These are phyloP conservation scores for Trametes gibbosa DNA, from an alignment of 768 basidiomycete genomes.

Conservation along the genomic window DNA sequence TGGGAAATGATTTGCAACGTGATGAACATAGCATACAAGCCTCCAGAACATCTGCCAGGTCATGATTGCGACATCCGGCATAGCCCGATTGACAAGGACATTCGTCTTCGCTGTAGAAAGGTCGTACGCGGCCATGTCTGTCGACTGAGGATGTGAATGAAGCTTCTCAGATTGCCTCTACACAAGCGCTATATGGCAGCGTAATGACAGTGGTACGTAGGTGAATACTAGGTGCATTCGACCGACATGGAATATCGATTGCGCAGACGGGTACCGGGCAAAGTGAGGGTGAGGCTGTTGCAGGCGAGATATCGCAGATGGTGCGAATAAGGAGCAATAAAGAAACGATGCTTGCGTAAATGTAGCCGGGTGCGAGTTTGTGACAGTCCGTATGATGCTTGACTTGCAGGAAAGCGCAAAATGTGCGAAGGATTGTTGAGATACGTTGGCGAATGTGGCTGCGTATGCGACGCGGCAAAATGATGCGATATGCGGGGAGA, in stretches of 20 bases:
- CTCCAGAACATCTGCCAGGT: no score
- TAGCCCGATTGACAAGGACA: no score
- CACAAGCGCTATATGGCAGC: neutral
- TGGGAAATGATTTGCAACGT: neutral
- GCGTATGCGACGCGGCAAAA: slow-evolving; percentile 7
- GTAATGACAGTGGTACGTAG: neutral
- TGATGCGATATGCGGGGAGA: slow-evolving; percentile 8
- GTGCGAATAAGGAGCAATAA: slow-evolving; percentile 25
- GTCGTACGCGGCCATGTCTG: neutral
- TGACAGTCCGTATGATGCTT: neutral
- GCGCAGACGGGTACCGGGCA: neutral
- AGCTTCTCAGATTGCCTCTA: neutral
- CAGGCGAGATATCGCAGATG: slow-evolving; percentile 6
- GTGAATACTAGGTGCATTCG: neutral
- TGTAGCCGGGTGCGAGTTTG: neutral
- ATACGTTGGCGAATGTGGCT: neutral
- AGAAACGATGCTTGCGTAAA: slow-evolving; percentile 21
- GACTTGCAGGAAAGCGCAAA: neutral
- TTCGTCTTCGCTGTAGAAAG: neutral
- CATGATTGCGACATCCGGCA: no score
- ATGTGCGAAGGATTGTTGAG: neutral
- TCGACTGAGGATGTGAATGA: neutral
- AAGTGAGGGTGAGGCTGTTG: neutral
- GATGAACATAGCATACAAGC: no score
- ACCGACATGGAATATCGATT: neutral